Evolutionary conservation across 2,329 filamentous ascomycete genomes (phyloP).

Genomic region (Pseudocercospora pini-densiflorae): DNA sequence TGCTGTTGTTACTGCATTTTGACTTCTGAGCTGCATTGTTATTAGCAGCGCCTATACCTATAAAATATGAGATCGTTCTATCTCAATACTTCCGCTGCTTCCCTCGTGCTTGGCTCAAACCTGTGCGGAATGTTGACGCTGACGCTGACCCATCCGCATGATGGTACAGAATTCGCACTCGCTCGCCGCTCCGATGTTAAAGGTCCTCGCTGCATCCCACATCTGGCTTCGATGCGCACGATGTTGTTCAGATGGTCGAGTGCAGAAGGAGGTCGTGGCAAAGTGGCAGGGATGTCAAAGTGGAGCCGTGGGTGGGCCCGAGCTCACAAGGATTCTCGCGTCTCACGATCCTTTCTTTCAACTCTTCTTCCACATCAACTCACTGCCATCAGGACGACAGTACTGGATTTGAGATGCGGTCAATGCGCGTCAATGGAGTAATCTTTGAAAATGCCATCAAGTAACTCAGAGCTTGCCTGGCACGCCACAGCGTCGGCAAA

Average conservation of each 20-base stretch:
- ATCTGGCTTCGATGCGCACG: too few species aligned
- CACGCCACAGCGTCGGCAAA: constrained; percentile 19
- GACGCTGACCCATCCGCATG: too few species aligned
- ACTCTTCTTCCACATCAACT: background rate
- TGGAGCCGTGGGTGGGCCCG: too few species aligned
- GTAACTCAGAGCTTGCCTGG: constrained; percentile 18
- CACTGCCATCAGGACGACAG: background rate
- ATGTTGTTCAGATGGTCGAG: too few species aligned
- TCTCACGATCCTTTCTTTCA: background rate
- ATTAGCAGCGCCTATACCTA: constrained; percentile 4
- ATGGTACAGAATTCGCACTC: too few species aligned
- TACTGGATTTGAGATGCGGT: background rate
- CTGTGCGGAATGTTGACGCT: too few species aligned
- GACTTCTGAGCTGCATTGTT: background rate
- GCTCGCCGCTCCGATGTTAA: too few species aligned
- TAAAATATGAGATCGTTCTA: background rate
- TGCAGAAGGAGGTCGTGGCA: background rate
- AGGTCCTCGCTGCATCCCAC: too few species aligned
- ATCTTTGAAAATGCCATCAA: background rate
- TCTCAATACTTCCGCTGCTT: background rate
- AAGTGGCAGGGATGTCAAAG: too few species aligned
- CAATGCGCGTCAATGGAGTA: background rate
- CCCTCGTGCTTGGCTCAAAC: too few species aligned
- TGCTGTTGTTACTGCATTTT: background rate
- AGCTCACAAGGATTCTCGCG: background rate